Base-by-base conservation (phyloP, 331 rosid species). In the Prunus yedoensis region DNA sequence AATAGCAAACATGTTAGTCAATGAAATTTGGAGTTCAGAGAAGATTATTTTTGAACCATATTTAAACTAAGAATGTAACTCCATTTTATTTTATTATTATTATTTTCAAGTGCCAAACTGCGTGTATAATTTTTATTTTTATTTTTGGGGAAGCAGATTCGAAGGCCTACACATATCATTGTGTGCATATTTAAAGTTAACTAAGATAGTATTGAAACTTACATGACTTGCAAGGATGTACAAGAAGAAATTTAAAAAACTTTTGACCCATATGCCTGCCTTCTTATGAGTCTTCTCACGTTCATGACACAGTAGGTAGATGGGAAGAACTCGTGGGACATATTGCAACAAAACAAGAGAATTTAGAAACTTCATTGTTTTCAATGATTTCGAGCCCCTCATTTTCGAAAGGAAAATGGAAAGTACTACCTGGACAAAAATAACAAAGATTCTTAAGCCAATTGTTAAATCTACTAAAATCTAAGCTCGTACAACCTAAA, bases 41-140 rank as follows among this genome's bases (percentile, higher is more conserved):
- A 32, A 32, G 4, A 32, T 0, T 5, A 32, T 32, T 8, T 32
- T 32, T 32, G 7, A 32, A 1, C 7, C 38, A 32, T 4, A 32
- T 32, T 30, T 32, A 56, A 52, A 0, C 10, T 2, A 10, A 20
- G 8, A 20, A 56, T 21, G 41, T 66, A 38, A 3, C 23, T 18
- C 27, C 61, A 20, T 18, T 41, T 10, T n/a, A 6, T 1, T 54
- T 54, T 5, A 56, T 5, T 10, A 17, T 5, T 18, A 5, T 32
- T 32, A 32, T 32, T 32, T 32, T 32, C 1, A 32, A 32, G 38
- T 32, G 38, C 38, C 8, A 32, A 32, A 32, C 38, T 32, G 38
- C 0, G 0, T 0, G 38, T 32, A 1, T 32, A 32, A 32, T 32
- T 32, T 32, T 0, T 4, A 0, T 4, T 32, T 32, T 32, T 0